Evolutionary conservation across 768 basidiomycete species (phyloP).

Genomic region (Leccinum ochraceum): DNA sequence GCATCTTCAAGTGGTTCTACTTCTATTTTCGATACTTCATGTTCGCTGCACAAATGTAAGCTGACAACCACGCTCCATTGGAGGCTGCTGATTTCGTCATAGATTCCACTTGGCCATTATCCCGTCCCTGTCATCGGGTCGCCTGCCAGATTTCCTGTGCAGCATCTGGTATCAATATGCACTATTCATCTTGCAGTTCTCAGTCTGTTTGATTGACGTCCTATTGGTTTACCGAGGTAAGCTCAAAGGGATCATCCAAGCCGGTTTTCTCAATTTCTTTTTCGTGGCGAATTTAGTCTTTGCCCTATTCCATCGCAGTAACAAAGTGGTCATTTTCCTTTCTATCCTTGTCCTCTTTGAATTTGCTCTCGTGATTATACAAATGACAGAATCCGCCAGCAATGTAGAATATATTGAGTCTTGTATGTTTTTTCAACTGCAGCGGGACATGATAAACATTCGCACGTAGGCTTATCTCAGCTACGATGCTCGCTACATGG

Average conservation of each 20-base stretch:
- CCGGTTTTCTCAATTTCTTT: neutral
- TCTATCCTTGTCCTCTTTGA: slow-evolving; percentile 14
- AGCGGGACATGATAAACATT: neutral
- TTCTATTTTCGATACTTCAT: slow-evolving; percentile 22
- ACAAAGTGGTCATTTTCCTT: slow-evolving; percentile 25
- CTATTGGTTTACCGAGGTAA: slow-evolving; percentile 28
- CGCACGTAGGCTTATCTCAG: slow-evolving; percentile 19
- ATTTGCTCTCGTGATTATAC: slow-evolving; percentile 13
- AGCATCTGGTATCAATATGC: slow-evolving; percentile 12
- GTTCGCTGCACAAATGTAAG: slow-evolving; percentile 15
- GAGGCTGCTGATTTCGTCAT: neutral
- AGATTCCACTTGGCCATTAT: slow-evolving; percentile 13
- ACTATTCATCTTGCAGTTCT: slow-evolving; percentile 6
- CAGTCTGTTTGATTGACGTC: slow-evolving; percentile 19
- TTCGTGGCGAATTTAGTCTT: slow-evolving; percentile 13
- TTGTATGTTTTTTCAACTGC: slow-evolving; percentile 28
- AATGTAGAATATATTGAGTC: slow-evolving; percentile 5
- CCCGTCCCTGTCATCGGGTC: slow-evolving; percentile 14
- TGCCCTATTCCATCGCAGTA: slow-evolving; percentile 38
- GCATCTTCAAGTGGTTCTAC: slow-evolving; percentile 16
- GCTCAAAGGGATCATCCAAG: neutral
- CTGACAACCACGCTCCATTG: neutral
- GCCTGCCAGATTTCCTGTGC: slow-evolving; percentile 6
- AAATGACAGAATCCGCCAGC: slow-evolving; percentile 24
- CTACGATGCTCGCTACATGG: neutral